Conservation (phyloP, 2,329 filamentous ascomycete species). For the Venturia carpophila region DNA sequence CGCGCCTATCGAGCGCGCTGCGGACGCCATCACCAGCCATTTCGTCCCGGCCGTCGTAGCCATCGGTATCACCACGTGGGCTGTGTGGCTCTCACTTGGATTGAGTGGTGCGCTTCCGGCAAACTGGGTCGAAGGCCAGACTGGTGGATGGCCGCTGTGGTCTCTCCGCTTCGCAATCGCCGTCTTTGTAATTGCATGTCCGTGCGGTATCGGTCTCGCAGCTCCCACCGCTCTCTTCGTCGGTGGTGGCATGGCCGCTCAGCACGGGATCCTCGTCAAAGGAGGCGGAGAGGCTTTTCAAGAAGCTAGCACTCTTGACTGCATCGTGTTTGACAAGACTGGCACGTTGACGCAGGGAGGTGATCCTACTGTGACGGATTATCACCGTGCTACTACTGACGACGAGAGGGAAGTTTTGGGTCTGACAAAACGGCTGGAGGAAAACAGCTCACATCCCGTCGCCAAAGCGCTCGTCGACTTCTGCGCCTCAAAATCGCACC, state of each 20-base stretch:
- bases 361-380: slow-evolving; percentile 59
- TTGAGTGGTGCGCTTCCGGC: slow-evolving; percentile 49
- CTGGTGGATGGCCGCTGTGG: slow-evolving; percentile 63
- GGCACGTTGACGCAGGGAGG: slow-evolving; percentile 70
- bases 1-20: slow-evolving; percentile 67
- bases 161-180: slow-evolving; percentile 77
- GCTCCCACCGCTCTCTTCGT: slow-evolving; percentile 80
- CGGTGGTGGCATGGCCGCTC: slow-evolving; percentile 69
- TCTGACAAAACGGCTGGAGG: slow-evolving; percentile 55
- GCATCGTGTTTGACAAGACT: slow-evolving; percentile 83
- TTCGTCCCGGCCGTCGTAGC: slow-evolving; percentile 68
- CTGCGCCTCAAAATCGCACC: slow-evolving; percentile 39
- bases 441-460: slow-evolving; percentile 66
- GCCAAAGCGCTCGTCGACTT: slow-evolving; percentile 62
- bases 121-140: slow-evolving; percentile 45
- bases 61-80: slow-evolving; percentile 62
- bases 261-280: slow-evolving; percentile 72
- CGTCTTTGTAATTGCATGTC: slow-evolving; percentile 80
- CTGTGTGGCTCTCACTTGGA: slow-evolving; percentile 62
- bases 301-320: slow-evolving; percentile 69
- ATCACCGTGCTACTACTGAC: slow-evolving; percentile 33
- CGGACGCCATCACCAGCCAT: slow-evolving; percentile 64
- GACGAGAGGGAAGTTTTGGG: slow-evolving; percentile 39
- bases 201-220: slow-evolving; percentile 76
- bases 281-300: slow-evolving; percentile 81